Evolutionary conservation across 31 red algal species (phyloP), one percentile per base, ranked within the genome.

Genomic region (Endocladia muricata): DNA sequence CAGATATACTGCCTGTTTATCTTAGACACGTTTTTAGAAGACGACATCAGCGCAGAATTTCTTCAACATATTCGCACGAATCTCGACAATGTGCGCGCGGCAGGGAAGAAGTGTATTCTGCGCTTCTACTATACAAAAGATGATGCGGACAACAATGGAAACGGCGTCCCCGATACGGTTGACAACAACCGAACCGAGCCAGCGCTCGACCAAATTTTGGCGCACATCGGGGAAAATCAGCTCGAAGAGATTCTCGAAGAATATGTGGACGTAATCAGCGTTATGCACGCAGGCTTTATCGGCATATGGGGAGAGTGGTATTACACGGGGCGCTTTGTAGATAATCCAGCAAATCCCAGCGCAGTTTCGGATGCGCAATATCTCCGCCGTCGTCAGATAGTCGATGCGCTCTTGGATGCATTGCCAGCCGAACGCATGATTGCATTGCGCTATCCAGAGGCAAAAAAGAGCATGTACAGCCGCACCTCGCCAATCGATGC

Each of bases 391-490:
- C 11, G 15, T 64, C 17, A 30, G 26, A 23, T 64, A 11, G 11
- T 17, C 11, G 25, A 64, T 64, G 60, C 60, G 13, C 25, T 64
- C 13, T 25, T 64, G 60, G 60, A 64, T 64, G 60, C 60, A 11
- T 13, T 64, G 13, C 60, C 60, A 21, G 13, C 60, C 11, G 60
- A 64, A 11, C 25, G 60, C 15, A 64, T 22, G 60, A 11, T 64
- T 11, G n/a, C 13, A 30, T 64, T 64, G 11, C 60, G 60, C 26
- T 13, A 11, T 30, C 11, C 15, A 17, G 26, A 64, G 15, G 26
- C 11, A 17, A 64, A 25, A 11, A 11, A 64, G 60, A 21, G 13
- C 26, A 52, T 52, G 47, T 13, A 52, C n/a, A 52, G 13, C n/a
- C 47, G n/a, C 11, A 30, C 15, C n/a, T 23, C 60, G 13, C 15